Evolutionary conservation across 305 asterid genomes (phyloP).

Genomic region (Ruellia speciosa): DNA sequence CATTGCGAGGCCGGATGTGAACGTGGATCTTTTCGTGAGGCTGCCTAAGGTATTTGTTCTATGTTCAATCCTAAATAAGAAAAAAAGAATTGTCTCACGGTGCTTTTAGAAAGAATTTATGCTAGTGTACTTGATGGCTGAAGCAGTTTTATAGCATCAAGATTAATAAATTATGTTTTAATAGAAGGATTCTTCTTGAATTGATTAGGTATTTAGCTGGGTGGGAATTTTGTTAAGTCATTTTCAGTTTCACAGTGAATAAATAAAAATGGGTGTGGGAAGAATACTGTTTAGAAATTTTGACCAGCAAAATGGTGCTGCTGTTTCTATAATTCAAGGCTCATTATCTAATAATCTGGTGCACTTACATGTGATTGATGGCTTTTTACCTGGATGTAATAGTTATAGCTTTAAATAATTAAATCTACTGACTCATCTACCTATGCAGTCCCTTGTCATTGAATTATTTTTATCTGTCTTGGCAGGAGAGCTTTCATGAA

Average conservation of each 20-base stretch:
- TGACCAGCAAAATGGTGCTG: background rate
- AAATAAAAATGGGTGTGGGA: background rate
- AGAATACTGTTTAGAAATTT: background rate
- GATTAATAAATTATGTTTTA: background rate
- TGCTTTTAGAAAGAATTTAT: background rate
- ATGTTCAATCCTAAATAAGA: background rate
- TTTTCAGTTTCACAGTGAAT: background rate
- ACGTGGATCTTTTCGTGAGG: slow-evolving; percentile 62
- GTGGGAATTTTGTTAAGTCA: background rate
- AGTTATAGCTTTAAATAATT: background rate
- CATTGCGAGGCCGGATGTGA: slow-evolving; percentile 60
- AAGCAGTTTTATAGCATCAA: background rate
- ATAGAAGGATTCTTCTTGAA: background rate
- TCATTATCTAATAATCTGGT: background rate
- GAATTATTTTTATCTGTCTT: slow-evolving; percentile 17
- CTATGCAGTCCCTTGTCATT: slow-evolving; percentile 9
- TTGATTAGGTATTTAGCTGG: background rate
- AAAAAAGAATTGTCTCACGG: background rate
- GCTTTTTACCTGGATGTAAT: background rate
- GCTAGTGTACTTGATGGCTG: too few species aligned
- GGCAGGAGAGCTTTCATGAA: slow-evolving; percentile 89
- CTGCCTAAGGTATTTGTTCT: slow-evolving; percentile 67
- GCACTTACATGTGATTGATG: background rate
- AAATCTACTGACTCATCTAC: slow-evolving; percentile 11
- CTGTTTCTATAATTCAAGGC: background rate